Evolutionary conservation across 2,329 filamentous ascomycete genomes (phyloP).

Genomic region (Myriangium duriaei): DNA sequence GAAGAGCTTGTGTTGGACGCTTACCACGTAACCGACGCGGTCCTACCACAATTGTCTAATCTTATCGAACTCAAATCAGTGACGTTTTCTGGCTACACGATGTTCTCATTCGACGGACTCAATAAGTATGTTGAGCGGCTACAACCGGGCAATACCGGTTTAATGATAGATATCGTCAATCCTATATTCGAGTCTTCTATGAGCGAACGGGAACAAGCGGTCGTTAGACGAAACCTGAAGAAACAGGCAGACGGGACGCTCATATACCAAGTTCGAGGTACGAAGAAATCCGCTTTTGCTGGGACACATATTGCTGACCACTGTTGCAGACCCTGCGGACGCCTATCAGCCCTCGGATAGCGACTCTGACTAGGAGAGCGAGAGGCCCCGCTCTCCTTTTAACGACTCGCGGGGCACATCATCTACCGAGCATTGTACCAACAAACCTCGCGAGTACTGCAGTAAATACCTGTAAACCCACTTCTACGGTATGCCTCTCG

Average conservation of each 20-base stretch:
- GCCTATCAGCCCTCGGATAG: conserved; percentile 4
- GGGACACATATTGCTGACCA: conserved; percentile 1
- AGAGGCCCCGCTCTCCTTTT: too few species aligned
- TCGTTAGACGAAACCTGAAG: conserved; percentile 26
- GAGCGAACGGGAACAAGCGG: conserved; percentile 21
- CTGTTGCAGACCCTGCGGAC: conserved; percentile 1
- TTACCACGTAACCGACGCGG: conserved; percentile 38
- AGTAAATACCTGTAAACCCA: too few species aligned
- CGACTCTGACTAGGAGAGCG: conserved; percentile 5
- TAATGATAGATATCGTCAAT: conserved; percentile 4
- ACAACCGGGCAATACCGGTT: conserved; percentile 28
- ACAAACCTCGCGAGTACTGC: too few species aligned
- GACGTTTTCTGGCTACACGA: conserved; percentile 42
- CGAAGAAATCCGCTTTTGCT: not conserved
- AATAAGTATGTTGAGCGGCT: conserved; percentile 31
- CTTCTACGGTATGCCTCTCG: too few species aligned
- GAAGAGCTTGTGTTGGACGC: conserved; percentile 47
- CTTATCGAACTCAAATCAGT: conserved; percentile 40
- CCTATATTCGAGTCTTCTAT: conserved; percentile 1
- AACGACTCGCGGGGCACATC: too few species aligned
- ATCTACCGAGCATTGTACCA: too few species aligned
- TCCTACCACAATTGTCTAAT: conserved; percentile 32
- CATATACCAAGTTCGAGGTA: conserved; percentile 27
- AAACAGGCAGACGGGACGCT: conserved; percentile 31
- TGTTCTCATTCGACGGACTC: conserved; percentile 42